Conservation (phyloP, 257 asterid genomes). For the Przewalskia tangutica region DNA sequence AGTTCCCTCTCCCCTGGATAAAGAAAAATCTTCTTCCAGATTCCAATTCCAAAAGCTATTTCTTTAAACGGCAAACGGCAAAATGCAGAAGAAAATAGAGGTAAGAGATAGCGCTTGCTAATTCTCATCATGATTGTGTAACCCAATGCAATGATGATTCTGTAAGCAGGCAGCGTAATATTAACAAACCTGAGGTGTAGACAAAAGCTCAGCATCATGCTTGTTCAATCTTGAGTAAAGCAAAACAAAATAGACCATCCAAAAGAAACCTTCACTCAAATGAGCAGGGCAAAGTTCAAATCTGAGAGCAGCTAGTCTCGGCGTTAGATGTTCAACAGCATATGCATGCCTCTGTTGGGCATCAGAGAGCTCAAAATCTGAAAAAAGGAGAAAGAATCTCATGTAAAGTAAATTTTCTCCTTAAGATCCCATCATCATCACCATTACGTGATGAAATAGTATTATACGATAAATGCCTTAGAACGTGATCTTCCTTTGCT, state of each 20-base stretch:
- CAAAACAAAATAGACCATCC: slow-evolving; percentile 98
- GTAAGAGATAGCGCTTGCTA: not conserved
- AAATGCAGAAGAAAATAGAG: too few species aligned
- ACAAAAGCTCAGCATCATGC: slow-evolving; percentile 61
- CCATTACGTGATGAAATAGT: not conserved
- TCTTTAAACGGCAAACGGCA: too few species aligned
- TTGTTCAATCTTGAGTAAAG: slow-evolving; percentile 76
- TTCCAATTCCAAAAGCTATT: not conserved
- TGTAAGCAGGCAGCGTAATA: not conserved
- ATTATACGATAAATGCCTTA: not conserved
- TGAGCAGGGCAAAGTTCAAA: slow-evolving; percentile 91
- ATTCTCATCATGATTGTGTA: not conserved
- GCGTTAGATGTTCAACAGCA: slow-evolving; percentile 76
- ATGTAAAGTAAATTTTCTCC: not conserved
- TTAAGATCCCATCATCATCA: not conserved
- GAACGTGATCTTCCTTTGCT: not conserved
- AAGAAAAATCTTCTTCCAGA: not conserved
- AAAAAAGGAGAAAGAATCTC: not conserved
- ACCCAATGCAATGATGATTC: not conserved
- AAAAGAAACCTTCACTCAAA: slow-evolving; percentile 82
- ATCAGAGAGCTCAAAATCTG: slow-evolving; percentile 77
- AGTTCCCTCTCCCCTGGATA: not conserved
- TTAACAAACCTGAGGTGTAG: slow-evolving; percentile 72
- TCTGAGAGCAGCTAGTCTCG: slow-evolving; percentile 92
- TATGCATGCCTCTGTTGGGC: slow-evolving; percentile 68